These are phyloP conservation scores for Psilocybe mexicana DNA, from an alignment of 1,284 basidiomycete species.

Conservation along the genomic window DNA sequence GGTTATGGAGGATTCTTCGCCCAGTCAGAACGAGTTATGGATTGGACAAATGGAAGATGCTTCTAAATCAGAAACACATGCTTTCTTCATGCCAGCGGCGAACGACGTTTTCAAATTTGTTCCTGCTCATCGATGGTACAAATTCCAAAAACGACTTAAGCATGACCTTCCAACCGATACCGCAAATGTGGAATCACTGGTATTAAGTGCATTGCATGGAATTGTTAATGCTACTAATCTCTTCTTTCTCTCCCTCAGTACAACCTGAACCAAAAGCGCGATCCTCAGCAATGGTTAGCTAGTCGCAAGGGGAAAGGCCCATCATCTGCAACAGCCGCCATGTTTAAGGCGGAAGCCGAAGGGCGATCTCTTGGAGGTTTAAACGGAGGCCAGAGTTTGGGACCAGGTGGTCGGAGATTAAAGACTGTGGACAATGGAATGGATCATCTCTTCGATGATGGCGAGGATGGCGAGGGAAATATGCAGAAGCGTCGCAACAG, in stretches of 20 bases:
- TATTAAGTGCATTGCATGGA: conserved; percentile 26
- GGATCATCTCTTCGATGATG: conserved; percentile 64
- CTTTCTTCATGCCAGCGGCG: conserved; percentile 74
- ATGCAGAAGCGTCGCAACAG: conserved; percentile 47
- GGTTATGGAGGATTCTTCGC: conserved; percentile 79
- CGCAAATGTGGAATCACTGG: conserved; percentile 63
- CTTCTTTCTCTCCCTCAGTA: conserved; percentile 32
- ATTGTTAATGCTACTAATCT: conserved; percentile 23
- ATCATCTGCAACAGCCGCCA: conserved; percentile 59
- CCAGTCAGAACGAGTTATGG: conserved; percentile 66
- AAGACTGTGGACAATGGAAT: conserved; percentile 63
- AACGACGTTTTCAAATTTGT: conserved; percentile 83
- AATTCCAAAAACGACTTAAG: conserved; percentile 82
- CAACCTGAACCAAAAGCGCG: conserved; percentile 58
- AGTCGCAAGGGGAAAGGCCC: conserved; percentile 58
- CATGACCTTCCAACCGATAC: conserved; percentile 75
- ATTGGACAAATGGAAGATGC: conserved; percentile 79
- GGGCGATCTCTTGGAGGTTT: conserved; percentile 41
- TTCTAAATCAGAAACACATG: conserved; percentile 61
- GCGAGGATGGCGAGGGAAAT: conserved; percentile 60
- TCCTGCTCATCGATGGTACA: conserved; percentile 86
- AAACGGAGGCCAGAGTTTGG: conserved; percentile 53
- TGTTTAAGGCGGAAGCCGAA: conserved; percentile 65
- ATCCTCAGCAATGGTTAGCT: conserved; percentile 70
- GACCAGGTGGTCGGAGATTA: conserved; percentile 62